These are phyloP conservation scores for Rhododendron ovatum DNA, from an alignment of 148 eudicot genomes.

Conservation along the genomic window DNA sequence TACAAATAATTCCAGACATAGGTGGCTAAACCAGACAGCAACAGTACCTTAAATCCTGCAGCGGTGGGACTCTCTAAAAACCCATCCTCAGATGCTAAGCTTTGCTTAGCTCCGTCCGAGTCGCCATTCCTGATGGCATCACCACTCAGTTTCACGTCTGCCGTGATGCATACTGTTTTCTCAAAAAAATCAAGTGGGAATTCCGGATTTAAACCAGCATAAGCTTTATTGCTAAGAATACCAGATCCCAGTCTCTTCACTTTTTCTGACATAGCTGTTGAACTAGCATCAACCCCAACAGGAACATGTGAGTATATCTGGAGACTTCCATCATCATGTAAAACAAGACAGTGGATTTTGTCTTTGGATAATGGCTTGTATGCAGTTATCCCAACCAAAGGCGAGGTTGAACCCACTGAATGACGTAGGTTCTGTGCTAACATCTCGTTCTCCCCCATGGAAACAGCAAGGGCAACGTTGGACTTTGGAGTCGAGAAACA, in stretches of 20 bases:
- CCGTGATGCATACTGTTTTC: slow-evolving; percentile 82
- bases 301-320: slow-evolving; percentile 87
- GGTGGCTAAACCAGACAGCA: background rate
- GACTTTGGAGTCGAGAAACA: slow-evolving; percentile 82
- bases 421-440: slow-evolving; percentile 79
- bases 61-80: slow-evolving; percentile 80
- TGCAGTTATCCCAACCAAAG: slow-evolving; percentile 89
- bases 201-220: slow-evolving; percentile 82
- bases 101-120: slow-evolving; percentile 93
- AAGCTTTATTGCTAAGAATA: slow-evolving; percentile 79
- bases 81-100: slow-evolving; percentile 94
- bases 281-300: slow-evolving; percentile 58
- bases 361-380: slow-evolving; percentile 92
- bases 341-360: slow-evolving; percentile 82
- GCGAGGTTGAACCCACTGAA: slow-evolving; percentile 82
- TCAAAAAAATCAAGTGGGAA: slow-evolving; percentile 99
- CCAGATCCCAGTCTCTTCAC: slow-evolving; percentile 83
- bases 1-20: background rate
- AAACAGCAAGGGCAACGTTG: slow-evolving; percentile 72
- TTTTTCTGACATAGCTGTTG: slow-evolving; percentile 59
- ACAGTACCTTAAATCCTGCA: slow-evolving; percentile 84
- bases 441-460: slow-evolving; percentile 67
- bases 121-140: slow-evolving; percentile 93
- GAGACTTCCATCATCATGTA: slow-evolving; percentile 99
- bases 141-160: slow-evolving; percentile 85